These are phyloP conservation scores for Rostrohypoxylon terebratum DNA, from an alignment of 495 filamentous ascomycete genomes.

Conservation along the genomic window DNA sequence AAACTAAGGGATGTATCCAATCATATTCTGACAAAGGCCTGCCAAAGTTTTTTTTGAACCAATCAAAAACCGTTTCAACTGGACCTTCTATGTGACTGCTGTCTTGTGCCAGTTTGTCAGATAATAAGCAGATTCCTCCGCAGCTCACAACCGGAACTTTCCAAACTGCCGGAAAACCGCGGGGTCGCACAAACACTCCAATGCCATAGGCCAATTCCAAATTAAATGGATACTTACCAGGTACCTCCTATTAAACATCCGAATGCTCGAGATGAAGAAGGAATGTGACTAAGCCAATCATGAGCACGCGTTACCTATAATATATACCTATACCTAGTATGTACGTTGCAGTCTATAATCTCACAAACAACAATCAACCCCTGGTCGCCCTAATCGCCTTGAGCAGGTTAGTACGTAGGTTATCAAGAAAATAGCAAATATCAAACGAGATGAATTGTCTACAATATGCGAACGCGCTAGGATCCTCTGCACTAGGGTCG, in stretches of 20 bases:
- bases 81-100: too few species aligned
- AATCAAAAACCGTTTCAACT: too few species aligned
- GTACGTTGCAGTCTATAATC: background rate
- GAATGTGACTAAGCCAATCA: slow-evolving; percentile 1
- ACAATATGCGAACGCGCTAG: slow-evolving; percentile 6
- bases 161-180: slow-evolving; percentile 9
- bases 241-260: too few species aligned
- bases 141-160: background rate
- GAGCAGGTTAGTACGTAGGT: too few species aligned
- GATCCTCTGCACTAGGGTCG: slow-evolving; percentile 9
- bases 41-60: too few species aligned
- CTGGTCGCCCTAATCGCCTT: background rate
- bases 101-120: too few species aligned
- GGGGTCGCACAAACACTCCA: slow-evolving; percentile 1
- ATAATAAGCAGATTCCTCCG: slow-evolving; percentile 2
- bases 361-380: background rate
- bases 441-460: background rate
- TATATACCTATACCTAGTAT: too few species aligned
- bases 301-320: background rate
- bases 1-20: too few species aligned
- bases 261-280: background rate
- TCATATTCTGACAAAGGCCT: too few species aligned
- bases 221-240: too few species aligned
- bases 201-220: slow-evolving; percentile 2
- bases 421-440: background rate